Percentiles rank a stretch among this genome's conserved stretches.
Evolutionary conservation across 768 basidiomycete species (phyloP).

Genomic region (Lactarius sp.): DNA sequence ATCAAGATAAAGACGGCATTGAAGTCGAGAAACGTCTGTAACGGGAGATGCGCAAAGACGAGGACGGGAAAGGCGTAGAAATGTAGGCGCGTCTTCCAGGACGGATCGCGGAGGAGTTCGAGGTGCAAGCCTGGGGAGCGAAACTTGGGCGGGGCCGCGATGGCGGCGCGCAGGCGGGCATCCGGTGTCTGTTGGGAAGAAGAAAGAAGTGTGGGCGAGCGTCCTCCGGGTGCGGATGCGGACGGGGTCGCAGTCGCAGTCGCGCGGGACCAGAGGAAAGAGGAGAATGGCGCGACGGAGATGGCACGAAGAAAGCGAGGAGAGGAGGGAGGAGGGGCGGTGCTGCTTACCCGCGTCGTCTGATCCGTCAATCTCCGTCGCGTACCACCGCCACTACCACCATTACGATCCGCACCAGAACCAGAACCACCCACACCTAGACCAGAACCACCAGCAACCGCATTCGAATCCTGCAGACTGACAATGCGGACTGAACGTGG

Average conservation of each 20-base stretch:
- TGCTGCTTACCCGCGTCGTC: slow-evolving; percentile 41
- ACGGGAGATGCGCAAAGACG: slow-evolving; percentile 62
- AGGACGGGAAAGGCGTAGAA: slow-evolving; percentile 69
- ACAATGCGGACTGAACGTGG: slow-evolving; percentile 81
- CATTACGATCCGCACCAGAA: not conserved
- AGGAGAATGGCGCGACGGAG: not conserved
- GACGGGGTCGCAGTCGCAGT: slow-evolving; percentile 21
- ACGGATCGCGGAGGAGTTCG: slow-evolving; percentile 60
- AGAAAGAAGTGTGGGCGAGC: slow-evolving; percentile 44
- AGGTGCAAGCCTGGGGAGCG: slow-evolving; percentile 62
- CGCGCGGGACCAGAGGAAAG: slow-evolving; percentile 50
- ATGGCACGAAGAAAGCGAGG: not conserved
- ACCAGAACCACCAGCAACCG: not conserved
- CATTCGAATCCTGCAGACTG: slow-evolving; percentile 47
- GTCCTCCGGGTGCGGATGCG: slow-evolving; percentile 24
- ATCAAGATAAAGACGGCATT: slow-evolving; percentile 80
- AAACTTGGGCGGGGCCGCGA: slow-evolving; percentile 53
- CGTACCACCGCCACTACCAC: slow-evolving; percentile 9
- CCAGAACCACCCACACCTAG: not conserved
- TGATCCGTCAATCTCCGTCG: slow-evolving; percentile 43
- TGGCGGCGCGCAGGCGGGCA: slow-evolving; percentile 29
- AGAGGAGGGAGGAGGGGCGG: slow-evolving; percentile 25
- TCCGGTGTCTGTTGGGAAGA: slow-evolving; percentile 35
- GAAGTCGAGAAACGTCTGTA: slow-evolving; percentile 86
- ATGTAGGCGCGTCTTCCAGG: slow-evolving; percentile 48